phyloP scores from a whole-genome alignment of 2,329 filamentous ascomycete genomes.

The Bretziella fagacearum region DNA sequence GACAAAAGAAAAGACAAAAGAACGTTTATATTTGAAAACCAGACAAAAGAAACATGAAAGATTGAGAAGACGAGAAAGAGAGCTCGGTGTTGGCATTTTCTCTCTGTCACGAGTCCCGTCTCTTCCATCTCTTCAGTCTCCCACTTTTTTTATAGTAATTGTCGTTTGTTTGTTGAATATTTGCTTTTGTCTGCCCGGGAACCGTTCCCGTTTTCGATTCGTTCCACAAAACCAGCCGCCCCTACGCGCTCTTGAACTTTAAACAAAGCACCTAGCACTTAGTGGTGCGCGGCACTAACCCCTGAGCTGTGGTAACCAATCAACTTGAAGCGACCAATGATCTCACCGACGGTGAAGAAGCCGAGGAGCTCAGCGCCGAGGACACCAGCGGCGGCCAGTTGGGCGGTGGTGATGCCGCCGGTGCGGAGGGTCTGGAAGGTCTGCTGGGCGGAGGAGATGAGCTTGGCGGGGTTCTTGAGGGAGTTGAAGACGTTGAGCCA shows the following conservation, averaged over 20 bases:
- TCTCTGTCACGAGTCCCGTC: too few relatives aligned
- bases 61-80: too few relatives aligned
- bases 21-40: too few relatives aligned
- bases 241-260: neutral
- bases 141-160: too few relatives aligned
- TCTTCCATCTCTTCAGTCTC: too few relatives aligned
- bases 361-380: constrained; percentile 73
- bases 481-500: constrained; percentile 58
- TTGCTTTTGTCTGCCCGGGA: neutral
- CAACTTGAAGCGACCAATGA: constrained; percentile 88
- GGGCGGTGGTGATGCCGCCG: constrained; percentile 52
- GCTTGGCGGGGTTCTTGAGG: constrained; percentile 48
- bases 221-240: neutral
- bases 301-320: constrained; percentile 71
- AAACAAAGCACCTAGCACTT: constrained; percentile 19
- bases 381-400: constrained; percentile 59
- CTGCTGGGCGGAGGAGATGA: constrained; percentile 38
- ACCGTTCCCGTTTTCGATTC: neutral
- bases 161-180: too few relatives aligned
- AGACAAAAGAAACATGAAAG: too few relatives aligned
- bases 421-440: constrained; percentile 41
- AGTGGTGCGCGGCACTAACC: constrained; percentile 44
- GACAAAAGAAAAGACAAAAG: neutral
- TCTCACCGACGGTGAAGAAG: constrained; percentile 97
- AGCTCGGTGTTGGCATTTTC: too few relatives aligned